These are phyloP conservation scores for Apophysomyces ossiformis DNA, from an alignment of 371 early-diverging fungal genomes.

Conservation along the genomic window DNA sequence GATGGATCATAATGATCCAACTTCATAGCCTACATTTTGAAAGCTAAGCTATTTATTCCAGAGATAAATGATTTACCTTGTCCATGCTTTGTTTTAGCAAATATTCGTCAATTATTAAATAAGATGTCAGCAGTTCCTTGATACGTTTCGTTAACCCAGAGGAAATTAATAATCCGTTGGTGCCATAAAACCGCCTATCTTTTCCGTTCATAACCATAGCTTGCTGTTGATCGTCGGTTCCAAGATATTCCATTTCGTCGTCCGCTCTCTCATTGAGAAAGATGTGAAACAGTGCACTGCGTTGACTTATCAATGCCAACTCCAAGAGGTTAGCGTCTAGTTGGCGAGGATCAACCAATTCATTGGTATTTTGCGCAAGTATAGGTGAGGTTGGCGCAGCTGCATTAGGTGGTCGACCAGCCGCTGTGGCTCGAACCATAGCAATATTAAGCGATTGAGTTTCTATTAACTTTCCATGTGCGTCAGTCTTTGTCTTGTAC, in stretches of 20 bases:
- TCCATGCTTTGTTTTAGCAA: slow-evolving; percentile 74
- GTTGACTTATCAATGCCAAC: slow-evolving; percentile 79
- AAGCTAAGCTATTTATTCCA: no score
- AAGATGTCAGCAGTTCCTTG: slow-evolving; percentile 70
- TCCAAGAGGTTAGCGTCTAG: slow-evolving; percentile 77
- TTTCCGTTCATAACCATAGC: slow-evolving; percentile 48
- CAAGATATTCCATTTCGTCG: slow-evolving; percentile 48
- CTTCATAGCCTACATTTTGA: slow-evolving; percentile 46
- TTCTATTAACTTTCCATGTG: slow-evolving; percentile 37
- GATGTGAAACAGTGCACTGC: slow-evolving; percentile 74
- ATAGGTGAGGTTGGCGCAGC: slow-evolving; percentile 16
- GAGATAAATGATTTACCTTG: slow-evolving; percentile 53
- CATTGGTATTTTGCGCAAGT: slow-evolving; percentile 29
- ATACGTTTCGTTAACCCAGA: slow-evolving; percentile 67
- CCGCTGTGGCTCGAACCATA: slow-evolving; percentile 33
- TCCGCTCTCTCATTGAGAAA: slow-evolving; percentile 70
- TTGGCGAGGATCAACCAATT: slow-evolving; percentile 75
- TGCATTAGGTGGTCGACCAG: slow-evolving; percentile 22
- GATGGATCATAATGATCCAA: slow-evolving; percentile 61
- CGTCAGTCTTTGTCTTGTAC: background rate
- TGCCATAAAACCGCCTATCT: slow-evolving; percentile 51
- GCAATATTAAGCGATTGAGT: slow-evolving; percentile 44
- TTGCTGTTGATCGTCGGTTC: slow-evolving; percentile 29
- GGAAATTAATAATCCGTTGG: slow-evolving; percentile 51
- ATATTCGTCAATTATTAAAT: slow-evolving; percentile 75